phyloP scores from a whole-genome alignment of 2,329 filamentous ascomycete species.

The Aspergillus sp. region DNA sequence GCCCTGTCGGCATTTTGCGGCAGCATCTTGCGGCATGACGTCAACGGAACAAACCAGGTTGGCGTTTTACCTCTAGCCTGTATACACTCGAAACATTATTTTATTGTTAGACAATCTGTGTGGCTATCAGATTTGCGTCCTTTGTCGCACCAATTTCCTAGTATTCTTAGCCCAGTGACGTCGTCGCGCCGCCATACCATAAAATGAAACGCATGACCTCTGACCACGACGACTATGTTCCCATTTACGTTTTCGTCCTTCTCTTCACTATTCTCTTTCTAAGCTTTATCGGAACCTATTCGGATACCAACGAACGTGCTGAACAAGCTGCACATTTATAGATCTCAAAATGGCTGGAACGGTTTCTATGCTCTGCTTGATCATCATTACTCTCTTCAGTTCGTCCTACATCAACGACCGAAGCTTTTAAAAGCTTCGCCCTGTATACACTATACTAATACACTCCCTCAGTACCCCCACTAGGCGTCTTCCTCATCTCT shows the following conservation, averaged over 20 bases:
- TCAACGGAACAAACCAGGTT: conserved; percentile 8
- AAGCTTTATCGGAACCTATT: conserved; percentile 24
- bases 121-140: neutral
- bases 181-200: conserved; percentile 11
- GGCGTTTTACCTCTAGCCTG: neutral
- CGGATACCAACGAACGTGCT: conserved; percentile 9
- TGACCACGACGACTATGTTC: conserved; percentile 24
- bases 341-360: conserved; percentile 31
- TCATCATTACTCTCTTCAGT: conserved; percentile 50
- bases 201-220: conserved; percentile 26
- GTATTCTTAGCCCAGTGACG: conserved; percentile 17
- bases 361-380: conserved; percentile 42
- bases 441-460: neutral
- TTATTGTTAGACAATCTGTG: neutral
- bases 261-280: conserved; percentile 27
- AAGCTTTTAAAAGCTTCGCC: neutral
- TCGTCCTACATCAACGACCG: conserved; percentile 14
- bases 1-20: neutral
- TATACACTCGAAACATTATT: neutral
- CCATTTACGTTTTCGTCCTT: conserved; percentile 29
- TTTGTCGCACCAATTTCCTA: neutral
- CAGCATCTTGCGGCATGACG: conserved; percentile 17
- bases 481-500: conserved; percentile 63
- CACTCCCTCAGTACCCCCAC: conserved; percentile 57
- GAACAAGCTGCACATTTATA: neutral